Evolutionary conservation across 106 monocot species (phyloP), one percentile per base, ranked within the genome.

Genomic region (Xerophyta viscosa): DNA sequence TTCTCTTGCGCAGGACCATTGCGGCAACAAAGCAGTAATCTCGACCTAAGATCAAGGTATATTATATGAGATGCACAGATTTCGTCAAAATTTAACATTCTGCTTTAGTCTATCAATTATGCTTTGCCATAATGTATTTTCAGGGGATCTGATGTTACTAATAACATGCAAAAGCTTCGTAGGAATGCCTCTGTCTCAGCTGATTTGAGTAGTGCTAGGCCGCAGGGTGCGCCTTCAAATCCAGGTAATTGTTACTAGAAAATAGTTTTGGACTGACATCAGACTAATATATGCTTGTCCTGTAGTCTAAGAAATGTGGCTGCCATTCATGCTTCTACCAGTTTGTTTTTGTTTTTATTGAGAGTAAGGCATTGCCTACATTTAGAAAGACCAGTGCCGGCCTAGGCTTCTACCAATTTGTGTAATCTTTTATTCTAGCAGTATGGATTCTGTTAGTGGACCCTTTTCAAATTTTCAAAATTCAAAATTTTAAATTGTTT

Each of bases 171-270:
- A 15, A 80, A 65, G 31, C 72, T 75, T 60, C 66, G 76, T 27
- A 86, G 86, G 39, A 80, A 80, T 86, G 68, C 80, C 26, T 85
- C 84, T 62, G 63, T 66, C 17, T 75, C 84, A 56, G 54, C 75
- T 77, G 77, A 86, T 80, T 65, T 86, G 46, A 65, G 58, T 57
- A 63, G 61, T 33, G 46, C 79, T 24, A 27, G 48, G 22, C 61
- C 76, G 50, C 80, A 86, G 26, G 24, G 48, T 24, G 24, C 75
- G 45, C 29, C 58, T 70, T 31, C 23, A 44, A 80, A 77, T 77
- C 66, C 61, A 69, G 86, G 86, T 80, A 20, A 56, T 39, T 44
- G 20, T 41, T 30, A 45, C 36, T 36, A 14, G 27, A n/a, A 44
- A 15, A 10, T 10, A 52, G 31, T 6, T 33, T 33, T 33, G 10